Conservation (phyloP, 179 eudicot species). For the Vitellaria paradoxa region DNA sequence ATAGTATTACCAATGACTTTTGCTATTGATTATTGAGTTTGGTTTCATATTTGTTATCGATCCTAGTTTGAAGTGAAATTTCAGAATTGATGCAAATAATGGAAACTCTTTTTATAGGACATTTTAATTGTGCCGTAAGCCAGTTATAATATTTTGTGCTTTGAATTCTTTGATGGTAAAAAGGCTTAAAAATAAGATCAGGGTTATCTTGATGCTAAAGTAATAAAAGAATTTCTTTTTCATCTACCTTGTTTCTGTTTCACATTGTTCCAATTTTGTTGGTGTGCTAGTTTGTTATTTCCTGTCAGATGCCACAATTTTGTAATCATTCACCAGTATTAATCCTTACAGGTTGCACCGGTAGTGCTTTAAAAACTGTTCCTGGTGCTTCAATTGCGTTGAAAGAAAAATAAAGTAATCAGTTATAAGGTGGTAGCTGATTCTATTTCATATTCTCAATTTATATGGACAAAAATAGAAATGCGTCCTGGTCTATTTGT, state of each 20-base stretch:
- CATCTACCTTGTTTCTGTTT: background rate
- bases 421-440: background rate
- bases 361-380: background rate
- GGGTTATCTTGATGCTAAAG: background rate
- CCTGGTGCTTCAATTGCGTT: background rate
- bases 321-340: background rate
- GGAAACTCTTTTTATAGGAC: background rate
- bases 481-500: slow-evolving; percentile 44
- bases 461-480: slow-evolving; percentile 30
- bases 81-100: background rate
- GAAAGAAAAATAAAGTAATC: slow-evolving; percentile 1
- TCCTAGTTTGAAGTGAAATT: background rate
- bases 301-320: slow-evolving; percentile 4
- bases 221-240: too few relatives aligned
- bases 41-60: background rate
- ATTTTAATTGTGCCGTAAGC: background rate
- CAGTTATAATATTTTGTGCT: background rate
- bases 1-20: background rate
- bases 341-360: background rate
- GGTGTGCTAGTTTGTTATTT: slow-evolving; percentile 6
- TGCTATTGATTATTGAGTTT: background rate
- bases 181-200: background rate
- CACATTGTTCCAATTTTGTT: background rate
- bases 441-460: slow-evolving; percentile 3
- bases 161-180: background rate